Evolutionary conservation across 306 rosid species (phyloP).

Genomic region (Heteromeles arbutifolia): DNA sequence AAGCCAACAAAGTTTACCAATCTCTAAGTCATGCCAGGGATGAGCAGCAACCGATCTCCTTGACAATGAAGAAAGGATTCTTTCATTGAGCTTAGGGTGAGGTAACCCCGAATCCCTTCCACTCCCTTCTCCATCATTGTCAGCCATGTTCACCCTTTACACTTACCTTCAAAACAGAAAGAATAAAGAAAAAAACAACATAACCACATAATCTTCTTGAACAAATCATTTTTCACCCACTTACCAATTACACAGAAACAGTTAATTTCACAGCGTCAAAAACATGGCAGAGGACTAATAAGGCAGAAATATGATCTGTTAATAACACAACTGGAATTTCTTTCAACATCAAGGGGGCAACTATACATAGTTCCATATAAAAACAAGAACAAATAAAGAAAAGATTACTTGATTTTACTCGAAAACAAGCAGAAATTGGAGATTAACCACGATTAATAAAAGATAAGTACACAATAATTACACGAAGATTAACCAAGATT

Average conservation of each 20-base stretch:
- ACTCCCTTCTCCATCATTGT: slow-evolving; percentile 40
- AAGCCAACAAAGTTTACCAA: slow-evolving; percentile 37
- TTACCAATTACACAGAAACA: neutral
- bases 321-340: neutral
- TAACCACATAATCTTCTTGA: neutral
- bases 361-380: neutral
- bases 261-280: neutral
- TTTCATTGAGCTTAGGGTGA: slow-evolving; percentile 59
- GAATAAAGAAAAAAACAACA: neutral
- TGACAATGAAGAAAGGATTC: slow-evolving; percentile 79
- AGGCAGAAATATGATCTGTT: neutral
- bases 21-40: slow-evolving; percentile 98
- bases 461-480: too few species aligned
- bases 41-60: slow-evolving; percentile 92
- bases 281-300: neutral
- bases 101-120: slow-evolving; percentile 24
- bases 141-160: slow-evolving; percentile 47
- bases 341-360: neutral
- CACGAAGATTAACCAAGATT: too few species aligned
- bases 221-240: neutral
- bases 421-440: neutral
- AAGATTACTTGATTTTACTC: neutral
- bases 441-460: too few species aligned
- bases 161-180: slow-evolving; percentile 2
- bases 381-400: neutral